Conservation (phyloP, 305 asterid species). For the Withania somnifera region DNA sequence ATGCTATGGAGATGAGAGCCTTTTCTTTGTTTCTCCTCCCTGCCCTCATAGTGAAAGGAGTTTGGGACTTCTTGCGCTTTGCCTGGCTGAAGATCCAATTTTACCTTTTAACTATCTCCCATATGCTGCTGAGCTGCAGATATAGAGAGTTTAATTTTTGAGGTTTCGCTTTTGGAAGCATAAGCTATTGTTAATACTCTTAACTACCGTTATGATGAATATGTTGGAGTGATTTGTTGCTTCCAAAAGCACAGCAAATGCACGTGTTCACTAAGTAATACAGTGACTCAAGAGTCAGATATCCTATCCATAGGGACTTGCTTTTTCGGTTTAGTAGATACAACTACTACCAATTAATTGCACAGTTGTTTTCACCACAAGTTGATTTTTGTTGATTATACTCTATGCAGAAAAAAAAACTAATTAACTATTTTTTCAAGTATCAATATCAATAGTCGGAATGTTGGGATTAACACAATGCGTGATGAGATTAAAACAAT, state of each 20-base stretch:
- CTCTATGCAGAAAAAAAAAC: not conserved
- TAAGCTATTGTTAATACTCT: not conserved
- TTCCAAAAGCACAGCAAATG: not conserved
- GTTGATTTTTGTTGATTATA: not conserved
- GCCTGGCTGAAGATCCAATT: slow-evolving; percentile 64
- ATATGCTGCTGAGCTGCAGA: slow-evolving; percentile 71
- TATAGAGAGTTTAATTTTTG: slow-evolving; percentile 6
- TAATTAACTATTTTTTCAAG: not conserved
- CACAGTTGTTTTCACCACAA: not conserved
- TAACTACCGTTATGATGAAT: not conserved
- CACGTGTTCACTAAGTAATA: not conserved
- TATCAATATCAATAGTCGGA: not conserved
- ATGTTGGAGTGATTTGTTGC: not conserved
- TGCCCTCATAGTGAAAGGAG: slow-evolving; percentile 43
- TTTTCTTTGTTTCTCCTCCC: slow-evolving; percentile 6
- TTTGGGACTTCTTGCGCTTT: slow-evolving; percentile 89
- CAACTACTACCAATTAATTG: not conserved
- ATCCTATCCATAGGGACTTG: not conserved
- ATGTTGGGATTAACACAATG: not conserved
- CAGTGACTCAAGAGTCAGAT: not conserved
- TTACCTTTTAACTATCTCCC: slow-evolving; percentile 76
- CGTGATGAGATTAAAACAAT: too few species aligned
- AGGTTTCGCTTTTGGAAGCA: not conserved
- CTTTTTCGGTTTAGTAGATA: not conserved
- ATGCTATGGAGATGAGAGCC: not conserved